A percentile compares a stretch with the other conserved stretches of the same genome.
Conservation (phyloP, 495 filamentous ascomycete genomes). For the Hyaloscypha variabilis region DNA sequence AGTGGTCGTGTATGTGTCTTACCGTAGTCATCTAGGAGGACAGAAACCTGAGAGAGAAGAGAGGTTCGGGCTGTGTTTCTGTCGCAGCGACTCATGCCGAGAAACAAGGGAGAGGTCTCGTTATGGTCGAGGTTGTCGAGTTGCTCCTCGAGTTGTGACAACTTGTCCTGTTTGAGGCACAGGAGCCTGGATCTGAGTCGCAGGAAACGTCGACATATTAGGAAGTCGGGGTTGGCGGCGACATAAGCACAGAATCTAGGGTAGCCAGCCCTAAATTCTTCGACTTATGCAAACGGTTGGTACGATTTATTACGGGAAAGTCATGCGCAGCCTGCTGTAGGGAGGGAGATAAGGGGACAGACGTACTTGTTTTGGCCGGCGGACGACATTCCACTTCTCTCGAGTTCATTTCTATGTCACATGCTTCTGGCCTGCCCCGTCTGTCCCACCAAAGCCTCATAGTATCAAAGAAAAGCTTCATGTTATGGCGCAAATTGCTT, state of each 20-base stretch:
- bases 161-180: conserved; percentile 31
- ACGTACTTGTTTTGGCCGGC: no score
- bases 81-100: conserved; percentile 37
- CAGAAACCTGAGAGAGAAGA: conserved; percentile 19
- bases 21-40: conserved; percentile 33
- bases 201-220: conserved; percentile 36
- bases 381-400: no score
- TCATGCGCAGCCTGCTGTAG: no score
- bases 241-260: conserved; percentile 38
- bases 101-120: conserved; percentile 33
- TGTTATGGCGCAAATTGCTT: no score
- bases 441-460: no score
- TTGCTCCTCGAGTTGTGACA: conserved; percentile 36
- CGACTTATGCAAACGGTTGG: conserved; percentile 28
- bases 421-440: no score
- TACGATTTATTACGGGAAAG: no score
- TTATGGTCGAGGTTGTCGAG: conserved; percentile 37
- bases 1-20: not conserved
- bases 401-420: no score
- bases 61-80: conserved; percentile 29
- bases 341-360: no score
- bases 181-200: conserved; percentile 30
- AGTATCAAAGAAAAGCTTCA: no score
- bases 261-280: conserved; percentile 38
- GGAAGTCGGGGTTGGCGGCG: conserved; percentile 30